Evolutionary conservation across 805 yeast genomes (phyloP).

Genomic region (Sugiyamaella chiloensis): DNA sequence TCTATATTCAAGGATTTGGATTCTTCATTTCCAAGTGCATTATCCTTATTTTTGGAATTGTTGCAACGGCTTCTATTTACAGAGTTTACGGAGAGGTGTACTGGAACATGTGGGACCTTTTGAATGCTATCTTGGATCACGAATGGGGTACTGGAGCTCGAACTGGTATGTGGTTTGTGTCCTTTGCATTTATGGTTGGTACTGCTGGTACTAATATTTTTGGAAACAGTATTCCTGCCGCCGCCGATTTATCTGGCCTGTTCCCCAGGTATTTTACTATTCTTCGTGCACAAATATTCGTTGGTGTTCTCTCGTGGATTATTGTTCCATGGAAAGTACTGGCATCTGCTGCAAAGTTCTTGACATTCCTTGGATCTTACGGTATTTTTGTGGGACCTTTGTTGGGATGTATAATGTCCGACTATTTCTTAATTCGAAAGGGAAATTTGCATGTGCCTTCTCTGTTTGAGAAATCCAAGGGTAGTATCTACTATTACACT

Average conservation of each 20-base stretch:
- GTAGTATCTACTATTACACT: slow-evolving; percentile 2
- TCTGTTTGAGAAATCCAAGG: neutral
- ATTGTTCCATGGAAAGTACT: slow-evolving; percentile 41
- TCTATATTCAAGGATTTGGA: slow-evolving; percentile 17
- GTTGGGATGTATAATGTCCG: slow-evolving; percentile 38
- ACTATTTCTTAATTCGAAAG: slow-evolving; percentile 41
- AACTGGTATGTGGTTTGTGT: slow-evolving; percentile 25
- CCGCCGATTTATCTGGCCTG: slow-evolving; percentile 49
- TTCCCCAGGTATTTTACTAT: slow-evolving; percentile 58
- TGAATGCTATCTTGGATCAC: slow-evolving; percentile 40
- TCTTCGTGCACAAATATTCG: slow-evolving; percentile 45
- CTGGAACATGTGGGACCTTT: slow-evolving; percentile 48
- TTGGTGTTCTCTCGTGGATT: slow-evolving; percentile 16
- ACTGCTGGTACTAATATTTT: slow-evolving; percentile 29
- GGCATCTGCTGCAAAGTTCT: slow-evolving; percentile 36
- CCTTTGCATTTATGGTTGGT: slow-evolving; percentile 25
- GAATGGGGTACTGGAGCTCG: slow-evolving; percentile 40
- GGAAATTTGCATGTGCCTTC: slow-evolving; percentile 26
- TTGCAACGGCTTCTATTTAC: slow-evolving; percentile 44
- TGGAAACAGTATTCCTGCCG: slow-evolving; percentile 45
- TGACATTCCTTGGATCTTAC: slow-evolving; percentile 37
- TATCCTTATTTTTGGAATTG: slow-evolving; percentile 37
- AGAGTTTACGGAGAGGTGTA: slow-evolving; percentile 40
- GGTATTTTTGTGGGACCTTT: slow-evolving; percentile 42
- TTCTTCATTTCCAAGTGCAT: slow-evolving; percentile 18